phyloP scores from a whole-genome alignment of 169 alveolate genomes.

The Cryptosporidium viatorum region DNA sequence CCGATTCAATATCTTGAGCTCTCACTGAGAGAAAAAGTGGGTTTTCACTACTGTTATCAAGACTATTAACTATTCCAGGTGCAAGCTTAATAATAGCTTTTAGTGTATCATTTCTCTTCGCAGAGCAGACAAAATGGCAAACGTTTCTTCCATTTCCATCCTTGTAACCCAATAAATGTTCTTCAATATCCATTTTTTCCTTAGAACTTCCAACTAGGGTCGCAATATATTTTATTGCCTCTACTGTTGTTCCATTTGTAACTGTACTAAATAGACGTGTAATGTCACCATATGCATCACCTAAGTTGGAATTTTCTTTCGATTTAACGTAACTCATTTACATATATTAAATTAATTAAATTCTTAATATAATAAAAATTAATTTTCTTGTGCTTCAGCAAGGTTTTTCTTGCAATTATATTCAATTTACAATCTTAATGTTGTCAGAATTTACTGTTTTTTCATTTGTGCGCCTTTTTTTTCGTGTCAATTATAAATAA shows the following conservation, averaged over 20 bases:
- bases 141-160: constrained; percentile 75
- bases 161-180: constrained; percentile 43
- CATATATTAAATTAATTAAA: not conserved
- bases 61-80: constrained; percentile 54
- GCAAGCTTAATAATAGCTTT: constrained; percentile 66
- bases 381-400: not conserved
- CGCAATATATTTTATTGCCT: constrained; percentile 33
- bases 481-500: not conserved
- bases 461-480: not conserved
- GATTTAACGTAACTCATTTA: constrained; percentile 9
- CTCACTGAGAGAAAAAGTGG: constrained; percentile 70
- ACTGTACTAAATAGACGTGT: constrained; percentile 55
- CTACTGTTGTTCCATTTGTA: constrained; percentile 42
- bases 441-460: constrained; percentile 22
- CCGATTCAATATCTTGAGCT: constrained; percentile 57
- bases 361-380: not conserved
- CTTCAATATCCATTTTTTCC: constrained; percentile 50
- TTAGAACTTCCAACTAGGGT: constrained; percentile 4
- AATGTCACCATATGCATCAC: constrained; percentile 57
- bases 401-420: not conserved
- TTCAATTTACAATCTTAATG: not conserved
- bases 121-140: constrained; percentile 72
- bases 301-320: constrained; percentile 26
- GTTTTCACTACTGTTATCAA: constrained; percentile 45
- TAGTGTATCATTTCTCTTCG: constrained; percentile 59